Evolutionary conservation across 23 red algal genomes (phyloP), one percentile per base, ranked within the genome.

Genomic region (Cyanidioschyzon merolae): DNA sequence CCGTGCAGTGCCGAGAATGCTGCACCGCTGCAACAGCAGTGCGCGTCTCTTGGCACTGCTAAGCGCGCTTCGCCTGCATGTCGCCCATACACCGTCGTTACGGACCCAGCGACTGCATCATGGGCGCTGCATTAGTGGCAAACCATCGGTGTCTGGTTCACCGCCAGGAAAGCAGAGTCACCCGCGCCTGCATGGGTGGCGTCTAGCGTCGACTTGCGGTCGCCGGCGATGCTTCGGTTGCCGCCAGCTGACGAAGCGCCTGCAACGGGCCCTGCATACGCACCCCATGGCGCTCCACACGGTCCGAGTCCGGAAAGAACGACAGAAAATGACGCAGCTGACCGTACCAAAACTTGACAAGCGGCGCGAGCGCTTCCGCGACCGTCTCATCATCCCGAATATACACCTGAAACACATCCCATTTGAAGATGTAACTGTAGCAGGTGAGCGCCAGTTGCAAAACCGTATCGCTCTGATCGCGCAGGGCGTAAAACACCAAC

Each of bases 311-410:
- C 0, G 78, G 78, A 36, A 81, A 81, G 32, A 81, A 81, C 2
- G 45, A 59, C n/a, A 81, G 32, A 25, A 81, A 81, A 31, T 81
- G 78, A 21, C 78, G 40, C 39, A 81, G 25, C 41, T 81, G 78
- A 1, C 78, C 78, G 0, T 50, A 40, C 78, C 78, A 81, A 3
- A 36, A 57, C 37, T 71, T 71, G 63, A 71, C 38, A 34, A 71
- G 39, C 78, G 68, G 68, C 37, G 45, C 78, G 39, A 39, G 39
- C 39, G 0, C 25, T 30, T 67, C 12, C 38, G 12, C 35, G 0
- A 37, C 59, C 21, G 18, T 24, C 29, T 17, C 15, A 1, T 40
- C 54, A 40, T 30, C 68, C 1, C 45, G 37, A 18, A 36, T 71
- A n/a, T 71, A 71, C 78, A 39, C 59, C 59, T 71, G 78, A 57